Evolutionary conservation across 2,329 filamentous ascomycete genomes (phyloP).

Genomic region (Dothistroma septosporum): DNA sequence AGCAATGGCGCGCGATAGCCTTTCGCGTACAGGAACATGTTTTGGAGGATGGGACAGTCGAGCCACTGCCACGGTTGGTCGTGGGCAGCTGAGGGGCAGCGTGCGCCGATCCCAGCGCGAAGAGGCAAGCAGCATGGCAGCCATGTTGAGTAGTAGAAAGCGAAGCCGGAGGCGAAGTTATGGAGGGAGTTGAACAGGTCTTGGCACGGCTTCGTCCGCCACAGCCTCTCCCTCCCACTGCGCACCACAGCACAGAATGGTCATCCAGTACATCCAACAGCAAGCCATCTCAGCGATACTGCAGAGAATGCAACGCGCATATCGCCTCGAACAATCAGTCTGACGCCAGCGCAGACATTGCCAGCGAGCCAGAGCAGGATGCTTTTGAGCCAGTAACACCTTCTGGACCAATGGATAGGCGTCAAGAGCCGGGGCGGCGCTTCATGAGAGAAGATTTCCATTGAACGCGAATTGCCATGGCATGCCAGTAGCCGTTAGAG

Average conservation of each 20-base stretch:
- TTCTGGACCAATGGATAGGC: neutral
- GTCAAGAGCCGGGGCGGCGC: neutral
- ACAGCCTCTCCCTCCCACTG: neutral
- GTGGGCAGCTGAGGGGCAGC: neutral
- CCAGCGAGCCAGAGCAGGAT: neutral
- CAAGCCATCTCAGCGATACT: neutral
- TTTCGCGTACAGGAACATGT: neutral
- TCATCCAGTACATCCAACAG: neutral
- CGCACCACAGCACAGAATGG: neutral
- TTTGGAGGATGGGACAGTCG: neutral
- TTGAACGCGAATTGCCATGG: neutral
- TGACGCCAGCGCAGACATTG: neutral
- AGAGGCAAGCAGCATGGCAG: neutral
- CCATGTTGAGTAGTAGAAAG: neutral
- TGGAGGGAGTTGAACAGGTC: neutral
- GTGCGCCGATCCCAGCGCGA: neutral
- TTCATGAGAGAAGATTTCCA: neutral
- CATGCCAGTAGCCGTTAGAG: neutral
- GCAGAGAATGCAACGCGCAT: neutral
- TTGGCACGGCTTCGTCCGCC: neutral
- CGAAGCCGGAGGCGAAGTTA: neutral
- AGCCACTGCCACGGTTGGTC: neutral
- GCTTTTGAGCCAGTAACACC: neutral
- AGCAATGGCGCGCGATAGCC: slow-evolving; percentile 6
- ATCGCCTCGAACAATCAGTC: neutral